Base-by-base conservation (phyloP, 169 alveolate species). In the Theileria orientalis region DNA sequence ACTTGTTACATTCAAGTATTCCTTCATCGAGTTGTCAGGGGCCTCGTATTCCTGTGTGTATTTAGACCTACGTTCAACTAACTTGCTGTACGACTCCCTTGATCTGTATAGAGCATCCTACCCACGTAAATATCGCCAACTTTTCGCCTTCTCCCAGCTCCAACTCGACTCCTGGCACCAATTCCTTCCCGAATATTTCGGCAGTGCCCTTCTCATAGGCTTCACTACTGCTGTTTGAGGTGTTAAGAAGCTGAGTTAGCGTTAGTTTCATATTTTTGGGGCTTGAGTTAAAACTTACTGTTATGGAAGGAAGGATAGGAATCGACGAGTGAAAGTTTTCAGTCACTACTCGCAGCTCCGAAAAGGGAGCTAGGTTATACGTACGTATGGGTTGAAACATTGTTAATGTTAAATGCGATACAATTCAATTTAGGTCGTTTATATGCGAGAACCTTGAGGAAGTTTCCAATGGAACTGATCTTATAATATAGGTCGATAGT, bases 101-200 rank as follows among this genome's bases (percentile, higher is more conserved):
- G 56, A 93, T 87, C 83, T 94, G 97, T 42, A 93, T 52, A 33
- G 90, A 73, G 66, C 96, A 93, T 19, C 96, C 97, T 25, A 90
- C 88, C 93, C 93, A 93, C 33, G 96, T 91, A 71, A 83, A 93
- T 21, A 93, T 84, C 33, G 97, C 94, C 54, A 94, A 74, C 35
- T 89, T 80, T 35, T 91, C 91, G 14, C 92, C 91, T 8, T 83
- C 94, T 14, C 85, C 92, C 33, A 92, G 76, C 35, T 76, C 66
- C 47, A 66, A 72, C n/a, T 90, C 97, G 19, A 84, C 92, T 60
- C 91, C 96, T 1, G 93, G 87, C 14, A 91, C 85, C 33, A 93
- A 61, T 33, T 93, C 96, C 25, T 77, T 74, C 14, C 96, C 97
- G 62, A 92, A 93, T 27, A 91, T 89, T 63, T 93, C 96, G 3